Conservation (phyloP, 345 rosid species). For the Moricandia moricandioides region DNA sequence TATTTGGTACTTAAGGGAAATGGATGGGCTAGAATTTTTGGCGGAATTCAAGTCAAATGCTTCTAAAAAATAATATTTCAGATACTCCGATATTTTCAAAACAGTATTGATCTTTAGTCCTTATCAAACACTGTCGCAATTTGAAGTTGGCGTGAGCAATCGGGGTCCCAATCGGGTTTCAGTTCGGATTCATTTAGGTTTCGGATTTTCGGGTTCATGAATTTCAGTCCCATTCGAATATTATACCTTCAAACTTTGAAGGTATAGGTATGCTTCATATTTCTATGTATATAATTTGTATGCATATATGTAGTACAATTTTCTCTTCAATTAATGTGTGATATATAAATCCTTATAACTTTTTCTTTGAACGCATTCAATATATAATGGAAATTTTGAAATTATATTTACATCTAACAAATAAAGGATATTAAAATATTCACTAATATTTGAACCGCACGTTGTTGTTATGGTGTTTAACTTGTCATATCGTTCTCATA, state of each 20-base stretch:
- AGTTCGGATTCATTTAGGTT: too few relatives aligned
- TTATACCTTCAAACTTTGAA: too few relatives aligned
- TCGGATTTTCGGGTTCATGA: too few relatives aligned
- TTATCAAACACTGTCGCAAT: background rate
- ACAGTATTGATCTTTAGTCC: background rate
- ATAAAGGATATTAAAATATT: background rate
- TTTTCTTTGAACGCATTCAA: background rate
- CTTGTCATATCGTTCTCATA: slow-evolving; percentile 1
- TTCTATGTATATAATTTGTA: background rate
- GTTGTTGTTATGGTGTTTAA: slow-evolving; percentile 8
- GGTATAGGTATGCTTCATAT: background rate
- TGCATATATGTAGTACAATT: background rate
- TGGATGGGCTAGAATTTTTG: slow-evolving; percentile 14
- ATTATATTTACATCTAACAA: background rate
- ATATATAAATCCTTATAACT: background rate
- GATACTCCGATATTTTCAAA: background rate
- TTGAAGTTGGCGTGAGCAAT: background rate
- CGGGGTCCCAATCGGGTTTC: too few relatives aligned
- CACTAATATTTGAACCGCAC: background rate
- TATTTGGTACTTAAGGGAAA: background rate
- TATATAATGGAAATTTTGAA: background rate
- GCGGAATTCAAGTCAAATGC: slow-evolving; percentile 6
- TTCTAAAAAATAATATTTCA: slow-evolving; percentile 1
- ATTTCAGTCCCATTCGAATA: too few relatives aligned
- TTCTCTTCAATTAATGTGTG: background rate